Evolutionary conservation across 2,329 filamentous ascomycete species (phyloP).

Genomic region (Nothophoma quercina): DNA sequence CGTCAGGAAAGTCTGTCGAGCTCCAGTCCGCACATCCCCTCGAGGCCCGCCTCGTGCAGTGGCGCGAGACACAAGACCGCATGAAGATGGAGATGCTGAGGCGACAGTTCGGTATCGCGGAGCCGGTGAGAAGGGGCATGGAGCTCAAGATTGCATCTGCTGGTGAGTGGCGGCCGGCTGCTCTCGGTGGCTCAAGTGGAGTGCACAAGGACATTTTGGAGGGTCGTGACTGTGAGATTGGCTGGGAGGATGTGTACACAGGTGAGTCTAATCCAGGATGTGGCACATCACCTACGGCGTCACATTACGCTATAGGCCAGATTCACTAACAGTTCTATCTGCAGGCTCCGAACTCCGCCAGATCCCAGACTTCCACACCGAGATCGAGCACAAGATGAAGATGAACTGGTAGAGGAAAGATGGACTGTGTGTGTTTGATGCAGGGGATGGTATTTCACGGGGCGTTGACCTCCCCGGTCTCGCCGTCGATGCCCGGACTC

Average conservation of each 20-base stretch:
- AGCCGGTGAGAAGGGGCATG: conserved; percentile 92
- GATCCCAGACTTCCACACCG: conserved; percentile 79
- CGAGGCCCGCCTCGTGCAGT: conserved; percentile 85
- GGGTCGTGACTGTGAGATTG: conserved; percentile 77
- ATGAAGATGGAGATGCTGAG: conserved; percentile 89
- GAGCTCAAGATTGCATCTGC: conserved; percentile 87
- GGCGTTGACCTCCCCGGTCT: too few species aligned
- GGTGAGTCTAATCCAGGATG: conserved; percentile 58
- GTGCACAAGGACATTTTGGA: conserved; percentile 90
- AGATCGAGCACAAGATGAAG: conserved; percentile 92
- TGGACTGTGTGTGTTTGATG: neutral
- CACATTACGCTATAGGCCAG: too few species aligned
- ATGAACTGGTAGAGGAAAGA: conserved; percentile 65
- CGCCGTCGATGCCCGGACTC: too few species aligned
- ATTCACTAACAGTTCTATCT: conserved; percentile 25
- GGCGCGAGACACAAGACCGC: conserved; percentile 87
- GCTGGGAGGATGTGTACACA: conserved; percentile 93
- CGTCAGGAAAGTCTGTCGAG: conserved; percentile 39
- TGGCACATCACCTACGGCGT: neutral
- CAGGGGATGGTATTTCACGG: too few species aligned
- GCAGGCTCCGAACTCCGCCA: conserved; percentile 73
- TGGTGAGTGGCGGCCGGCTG: conserved; percentile 80
- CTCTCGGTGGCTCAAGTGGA: conserved; percentile 69
- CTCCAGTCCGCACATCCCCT: conserved; percentile 84
- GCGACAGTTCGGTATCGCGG: conserved; percentile 87